Base-by-base conservation (phyloP, 768 basidiomycete species). In the Pulveroboletus frians region DNA sequence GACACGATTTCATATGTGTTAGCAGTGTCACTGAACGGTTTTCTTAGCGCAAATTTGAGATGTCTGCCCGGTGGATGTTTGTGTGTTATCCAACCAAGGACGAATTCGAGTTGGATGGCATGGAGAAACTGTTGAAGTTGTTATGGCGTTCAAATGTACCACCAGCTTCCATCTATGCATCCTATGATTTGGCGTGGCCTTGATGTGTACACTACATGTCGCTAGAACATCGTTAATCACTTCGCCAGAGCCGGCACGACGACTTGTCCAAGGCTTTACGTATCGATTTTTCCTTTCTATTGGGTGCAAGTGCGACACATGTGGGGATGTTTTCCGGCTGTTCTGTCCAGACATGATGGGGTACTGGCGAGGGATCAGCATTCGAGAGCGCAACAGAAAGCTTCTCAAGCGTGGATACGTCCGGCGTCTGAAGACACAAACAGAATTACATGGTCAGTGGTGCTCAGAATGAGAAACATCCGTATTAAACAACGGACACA, bases 31-130 rank as follows among this genome's bases (percentile, higher is more conserved):
- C 20, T 47, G 48, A 20, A 11, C 7, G 3, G 18, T 6, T 17
- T 42, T 47, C 35, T 23, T 53, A 75, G 76, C 68, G 65, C 30
- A 76, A 78, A 60, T 78, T 79, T 43, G 72, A 76, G 39, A 64
- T 74, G 9, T 60, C 65, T 15, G 62, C 68, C 21, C 61, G 70
- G 27, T 69, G 69, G 2, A 76, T 77, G 72, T 79, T 77, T 52
- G 72, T 78, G 9, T 78, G 76, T 59, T 77, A 76, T 51, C 76
- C 77, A 3, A 45, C 57, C 5, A 65, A 71, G 3, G 70, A 79
- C 9, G 74, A 71, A 2, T 76, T 78, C 47, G 75, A 75, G 14
- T 51, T 76, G 7, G 73, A 77, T 32, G 73, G 73, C 6, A 70
- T 75, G 38, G 72, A 75, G 37, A 66, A 69, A 10, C 47, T 78